Conservation (phyloP, 2,329 filamentous ascomycete genomes). For the Penicillium concentricum region DNA sequence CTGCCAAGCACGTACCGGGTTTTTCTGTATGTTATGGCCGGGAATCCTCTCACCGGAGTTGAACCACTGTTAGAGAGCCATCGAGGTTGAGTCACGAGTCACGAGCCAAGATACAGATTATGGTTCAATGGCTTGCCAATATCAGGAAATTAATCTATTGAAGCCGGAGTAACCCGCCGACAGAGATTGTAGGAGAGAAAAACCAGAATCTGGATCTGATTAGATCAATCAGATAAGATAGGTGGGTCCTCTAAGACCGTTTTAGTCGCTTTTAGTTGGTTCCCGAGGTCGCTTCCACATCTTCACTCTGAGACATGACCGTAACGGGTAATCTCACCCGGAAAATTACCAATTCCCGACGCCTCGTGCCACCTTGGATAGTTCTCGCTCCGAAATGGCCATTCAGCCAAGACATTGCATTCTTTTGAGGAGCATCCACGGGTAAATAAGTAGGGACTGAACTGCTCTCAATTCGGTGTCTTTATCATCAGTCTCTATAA, state of each 20-base stretch:
- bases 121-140: not conserved
- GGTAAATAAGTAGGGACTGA: not conserved
- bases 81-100: not conserved
- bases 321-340: not conserved
- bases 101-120: not conserved
- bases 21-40: not conserved
- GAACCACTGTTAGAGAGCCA: not conserved
- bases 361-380: not conserved
- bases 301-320: not conserved
- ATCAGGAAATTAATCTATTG: not conserved
- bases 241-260: not conserved
- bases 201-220: not conserved
- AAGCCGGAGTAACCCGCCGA: not conserved
- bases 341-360: not conserved
- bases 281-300: not conserved
- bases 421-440: not conserved
- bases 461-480: not conserved
- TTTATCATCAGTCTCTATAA: not conserved
- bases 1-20: not conserved
- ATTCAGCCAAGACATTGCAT: not conserved
- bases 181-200: not conserved
- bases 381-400: not conserved
- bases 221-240: not conserved
- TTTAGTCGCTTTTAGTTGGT: not conserved
- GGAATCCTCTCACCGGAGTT: not conserved